Conservation (phyloP, 306 rosid genomes). For the Alnus rubra region DNA sequence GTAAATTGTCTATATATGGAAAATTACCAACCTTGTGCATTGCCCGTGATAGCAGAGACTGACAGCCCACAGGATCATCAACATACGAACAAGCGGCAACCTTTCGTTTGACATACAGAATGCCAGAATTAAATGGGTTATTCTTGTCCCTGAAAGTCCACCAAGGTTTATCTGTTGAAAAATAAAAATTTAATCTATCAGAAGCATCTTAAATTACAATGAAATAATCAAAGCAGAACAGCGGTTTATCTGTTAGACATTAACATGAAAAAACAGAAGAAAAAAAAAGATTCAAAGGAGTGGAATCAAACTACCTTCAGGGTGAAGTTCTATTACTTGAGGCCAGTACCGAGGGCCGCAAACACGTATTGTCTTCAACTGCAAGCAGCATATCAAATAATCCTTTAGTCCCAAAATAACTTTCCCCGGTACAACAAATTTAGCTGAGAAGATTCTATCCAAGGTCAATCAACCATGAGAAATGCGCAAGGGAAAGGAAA, state of each 20-base stretch:
- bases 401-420: slow-evolving; percentile 23
- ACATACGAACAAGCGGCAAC: slow-evolving; percentile 98
- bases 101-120: slow-evolving; percentile 86
- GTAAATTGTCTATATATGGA: neutral
- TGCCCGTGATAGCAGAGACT: slow-evolving; percentile 87
- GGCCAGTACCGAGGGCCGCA: slow-evolving; percentile 98
- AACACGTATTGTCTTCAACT: slow-evolving; percentile 82
- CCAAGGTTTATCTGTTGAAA: slow-evolving; percentile 84
- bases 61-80: slow-evolving; percentile 97
- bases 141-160: slow-evolving; percentile 84
- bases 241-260: slow-evolving; percentile 17
- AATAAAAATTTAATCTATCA: slow-evolving; percentile 21
- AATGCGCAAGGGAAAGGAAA: neutral
- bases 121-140: slow-evolving; percentile 84
- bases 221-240: slow-evolving; percentile 24
- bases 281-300: neutral
- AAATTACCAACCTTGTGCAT: slow-evolving; percentile 80
- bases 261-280: neutral
- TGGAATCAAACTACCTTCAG: slow-evolving; percentile 60
- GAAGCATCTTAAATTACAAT: slow-evolving; percentile 17
- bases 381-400: slow-evolving; percentile 39
- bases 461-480: slow-evolving; percentile 23
- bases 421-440: slow-evolving; percentile 21
- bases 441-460: slow-evolving; percentile 15
- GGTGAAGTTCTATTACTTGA: slow-evolving; percentile 72